These are phyloP conservation scores for Phlebiopsis flavidoalba DNA, from an alignment of 768 basidiomycete genomes.

Conservation along the genomic window DNA sequence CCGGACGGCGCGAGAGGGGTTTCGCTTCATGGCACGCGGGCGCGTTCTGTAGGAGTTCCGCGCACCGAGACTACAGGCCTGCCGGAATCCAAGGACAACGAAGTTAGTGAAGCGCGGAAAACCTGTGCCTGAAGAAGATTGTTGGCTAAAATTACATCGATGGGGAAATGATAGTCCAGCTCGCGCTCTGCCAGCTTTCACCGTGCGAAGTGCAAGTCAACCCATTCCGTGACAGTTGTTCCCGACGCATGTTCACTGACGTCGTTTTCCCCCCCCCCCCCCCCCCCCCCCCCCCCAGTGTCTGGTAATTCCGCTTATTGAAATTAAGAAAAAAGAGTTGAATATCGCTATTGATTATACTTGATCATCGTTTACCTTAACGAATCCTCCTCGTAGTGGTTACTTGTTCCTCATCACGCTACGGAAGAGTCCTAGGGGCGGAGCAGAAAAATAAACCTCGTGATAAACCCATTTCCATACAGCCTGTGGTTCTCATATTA, in stretches of 20 bases:
- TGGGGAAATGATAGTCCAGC: constrained; percentile 99
- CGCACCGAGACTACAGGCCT: constrained; percentile 82
- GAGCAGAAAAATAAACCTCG: constrained; percentile 91
- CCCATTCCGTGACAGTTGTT: constrained; percentile 56
- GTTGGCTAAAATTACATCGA: constrained; percentile 99
- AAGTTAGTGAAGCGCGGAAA: constrained; percentile 88
- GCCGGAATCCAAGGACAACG: constrained; percentile 95
- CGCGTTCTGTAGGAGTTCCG: constrained; percentile 68
- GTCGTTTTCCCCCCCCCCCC: no score
- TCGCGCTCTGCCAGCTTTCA: constrained; percentile 21
- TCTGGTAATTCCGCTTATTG: constrained; percentile 88
- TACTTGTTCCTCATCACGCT: constrained; percentile 97
- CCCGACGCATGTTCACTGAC: constrained; percentile 90
- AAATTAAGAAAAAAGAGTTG: constrained; percentile 95
- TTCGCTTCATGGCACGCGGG: background rate
- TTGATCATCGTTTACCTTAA: background rate
- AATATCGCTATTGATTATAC: background rate
- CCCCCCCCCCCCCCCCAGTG: no score
- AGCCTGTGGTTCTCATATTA: constrained; percentile 45
- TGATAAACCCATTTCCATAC: constrained; percentile 87
- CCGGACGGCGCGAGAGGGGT: background rate
- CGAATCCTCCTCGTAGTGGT: constrained; percentile 63
- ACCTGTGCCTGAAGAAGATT: constrained; percentile 93
- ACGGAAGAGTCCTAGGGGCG: constrained; percentile 88
- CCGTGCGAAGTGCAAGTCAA: background rate